Evolutionary conservation across 371 early-diverging fungal genomes (phyloP).

Genomic region (Lichtheimia ornata): DNA sequence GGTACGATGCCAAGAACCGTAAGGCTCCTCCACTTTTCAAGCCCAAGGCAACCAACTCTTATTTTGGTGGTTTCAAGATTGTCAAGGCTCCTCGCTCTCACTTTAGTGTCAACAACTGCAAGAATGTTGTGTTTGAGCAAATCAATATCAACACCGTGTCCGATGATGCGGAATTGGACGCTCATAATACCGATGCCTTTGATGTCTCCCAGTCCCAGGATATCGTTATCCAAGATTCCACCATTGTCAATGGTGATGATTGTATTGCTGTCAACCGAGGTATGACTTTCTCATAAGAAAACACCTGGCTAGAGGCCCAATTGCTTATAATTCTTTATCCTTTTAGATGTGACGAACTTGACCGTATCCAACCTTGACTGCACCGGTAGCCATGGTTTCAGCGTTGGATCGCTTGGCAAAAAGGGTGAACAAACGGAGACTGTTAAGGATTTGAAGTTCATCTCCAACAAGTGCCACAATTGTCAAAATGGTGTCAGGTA

Average conservation of each 20-base stretch:
- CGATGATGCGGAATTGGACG: slow-evolving; percentile 15
- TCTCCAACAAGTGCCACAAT: slow-evolving; percentile 25
- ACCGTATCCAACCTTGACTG: slow-evolving; percentile 26
- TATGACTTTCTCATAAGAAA: background rate
- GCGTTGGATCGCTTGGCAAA: slow-evolving; percentile 39
- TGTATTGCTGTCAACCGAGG: slow-evolving; percentile 36
- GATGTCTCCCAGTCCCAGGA: slow-evolving; percentile 30
- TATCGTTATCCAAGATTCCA: slow-evolving; percentile 21
- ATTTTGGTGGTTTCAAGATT: slow-evolving; percentile 32
- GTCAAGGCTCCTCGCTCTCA: slow-evolving; percentile 34
- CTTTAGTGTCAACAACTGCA: slow-evolving; percentile 26
- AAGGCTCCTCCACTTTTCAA: slow-evolving; percentile 36
- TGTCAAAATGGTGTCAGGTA: slow-evolving; percentile 40
- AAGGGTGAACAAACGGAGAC: slow-evolving; percentile 15
- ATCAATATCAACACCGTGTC: slow-evolving; percentile 31
- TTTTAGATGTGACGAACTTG: slow-evolving; percentile 23
- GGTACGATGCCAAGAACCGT: slow-evolving; percentile 25
- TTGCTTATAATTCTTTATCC: background rate
- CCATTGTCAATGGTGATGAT: slow-evolving; percentile 31
- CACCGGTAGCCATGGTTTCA: slow-evolving; percentile 35
- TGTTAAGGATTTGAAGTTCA: slow-evolving; percentile 25
- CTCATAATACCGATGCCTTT: slow-evolving; percentile 39
- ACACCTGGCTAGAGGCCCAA: background rate
- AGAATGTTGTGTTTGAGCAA: slow-evolving; percentile 26
- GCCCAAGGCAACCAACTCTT: slow-evolving; percentile 30